A percentile compares a stretch with the other conserved stretches of the same genome.
Evolutionary conservation across 2,329 filamentous ascomycete genomes (phyloP).

Genomic region (Stachybotrys chlorohalonatus): DNA sequence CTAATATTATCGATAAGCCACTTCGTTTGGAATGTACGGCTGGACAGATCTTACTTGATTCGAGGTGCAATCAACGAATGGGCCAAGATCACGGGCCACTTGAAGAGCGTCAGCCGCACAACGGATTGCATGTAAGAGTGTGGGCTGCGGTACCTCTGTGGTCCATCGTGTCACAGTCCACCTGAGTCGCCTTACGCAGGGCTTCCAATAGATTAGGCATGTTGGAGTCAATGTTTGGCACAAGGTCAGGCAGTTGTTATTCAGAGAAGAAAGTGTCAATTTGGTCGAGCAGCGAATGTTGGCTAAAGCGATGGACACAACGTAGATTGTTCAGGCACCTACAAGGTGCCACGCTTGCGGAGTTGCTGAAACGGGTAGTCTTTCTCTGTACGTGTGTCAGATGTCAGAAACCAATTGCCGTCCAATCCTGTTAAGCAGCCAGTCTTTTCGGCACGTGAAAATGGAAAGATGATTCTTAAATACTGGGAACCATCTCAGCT

Average conservation of each 20-base stretch:
- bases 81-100: conserved; percentile 21
- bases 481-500: too few species aligned
- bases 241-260: not conserved
- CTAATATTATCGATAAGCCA: conserved; percentile 5
- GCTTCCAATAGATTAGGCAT: conserved; percentile 17
- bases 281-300: too few species aligned
- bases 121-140: not conserved
- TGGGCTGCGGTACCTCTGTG: conserved; percentile 12
- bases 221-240: not conserved
- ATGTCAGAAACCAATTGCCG: too few species aligned
- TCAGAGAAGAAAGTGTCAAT: too few species aligned
- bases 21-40: not conserved
- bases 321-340: too few species aligned
- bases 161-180: conserved; percentile 28
- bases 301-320: too few species aligned
- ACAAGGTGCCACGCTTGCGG: not conserved
- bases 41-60: conserved; percentile 18
- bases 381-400: too few species aligned
- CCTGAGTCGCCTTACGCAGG: conserved; percentile 16
- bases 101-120: conserved; percentile 5
- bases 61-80: conserved; percentile 26
- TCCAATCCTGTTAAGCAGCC: too few species aligned
- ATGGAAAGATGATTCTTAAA: too few species aligned
- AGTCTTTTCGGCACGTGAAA: too few species aligned
- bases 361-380: not conserved